Conservation (phyloP, 441 rosid genomes). For the Croton laevigatus region DNA sequence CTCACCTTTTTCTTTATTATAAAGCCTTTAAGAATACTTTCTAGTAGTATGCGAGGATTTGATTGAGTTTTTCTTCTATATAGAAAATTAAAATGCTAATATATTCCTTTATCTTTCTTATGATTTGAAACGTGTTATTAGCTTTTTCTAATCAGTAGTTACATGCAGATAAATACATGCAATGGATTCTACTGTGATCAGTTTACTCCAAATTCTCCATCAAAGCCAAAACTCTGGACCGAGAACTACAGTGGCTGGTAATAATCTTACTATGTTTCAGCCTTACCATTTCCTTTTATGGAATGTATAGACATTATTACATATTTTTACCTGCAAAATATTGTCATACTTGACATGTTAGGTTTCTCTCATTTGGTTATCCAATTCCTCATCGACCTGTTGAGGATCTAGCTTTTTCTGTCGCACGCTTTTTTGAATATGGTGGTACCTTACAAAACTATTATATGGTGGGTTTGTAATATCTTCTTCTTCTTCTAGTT, state of each 20-base stretch:
- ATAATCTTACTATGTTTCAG: neutral
- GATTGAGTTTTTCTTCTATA: neutral
- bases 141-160: constrained; percentile 10
- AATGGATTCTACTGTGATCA: constrained; percentile 69
- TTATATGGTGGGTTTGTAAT: constrained; percentile 48
- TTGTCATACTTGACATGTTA: constrained; percentile 17
- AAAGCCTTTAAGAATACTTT: neutral
- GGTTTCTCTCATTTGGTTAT: constrained; percentile 69
- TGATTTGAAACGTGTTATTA: constrained; percentile 1
- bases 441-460: constrained; percentile 79
- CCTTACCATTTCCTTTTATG: constrained; percentile 5
- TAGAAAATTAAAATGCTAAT: neutral
- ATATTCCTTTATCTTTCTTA: neutral
- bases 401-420: constrained; percentile 69
- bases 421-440: constrained; percentile 60
- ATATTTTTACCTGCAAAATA: constrained; percentile 6
- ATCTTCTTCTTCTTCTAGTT: neutral
- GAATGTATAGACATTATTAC: neutral
- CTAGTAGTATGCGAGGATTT: neutral
- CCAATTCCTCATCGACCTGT: constrained; percentile 65
- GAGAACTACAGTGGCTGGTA: constrained; percentile 75
- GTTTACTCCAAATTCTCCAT: constrained; percentile 58
- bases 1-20: neutral
- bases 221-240: constrained; percentile 72
- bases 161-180: constrained; percentile 64